Conservation (phyloP, 2,329 filamentous ascomycete genomes). For the Ophiocordyceps unilateralis region DNA sequence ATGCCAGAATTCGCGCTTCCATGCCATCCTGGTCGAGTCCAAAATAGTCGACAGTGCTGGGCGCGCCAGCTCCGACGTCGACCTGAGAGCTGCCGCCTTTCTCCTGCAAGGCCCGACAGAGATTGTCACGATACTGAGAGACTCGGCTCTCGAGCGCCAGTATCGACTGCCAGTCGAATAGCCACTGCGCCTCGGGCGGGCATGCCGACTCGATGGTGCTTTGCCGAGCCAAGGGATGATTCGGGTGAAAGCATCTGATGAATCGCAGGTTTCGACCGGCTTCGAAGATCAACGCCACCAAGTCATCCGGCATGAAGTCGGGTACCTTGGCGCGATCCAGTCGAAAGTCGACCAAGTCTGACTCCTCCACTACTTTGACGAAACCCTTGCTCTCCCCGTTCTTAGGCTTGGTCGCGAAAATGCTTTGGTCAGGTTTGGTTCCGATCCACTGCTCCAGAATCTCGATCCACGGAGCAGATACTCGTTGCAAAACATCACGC, state of each 20-base stretch:
- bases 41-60: slow-evolving; percentile 24
- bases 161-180: slow-evolving; percentile 56
- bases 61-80: slow-evolving; percentile 1
- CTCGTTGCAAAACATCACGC: slow-evolving; percentile 46
- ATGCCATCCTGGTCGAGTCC: slow-evolving; percentile 29
- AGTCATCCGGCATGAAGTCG: slow-evolving; percentile 51
- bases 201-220: slow-evolving; percentile 25
- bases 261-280: slow-evolving; percentile 62
- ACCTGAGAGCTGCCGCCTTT: slow-evolving; percentile 1
- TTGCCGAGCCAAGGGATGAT: slow-evolving; percentile 47
- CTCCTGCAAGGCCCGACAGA: slow-evolving; percentile 10
- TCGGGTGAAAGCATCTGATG: slow-evolving; percentile 50
- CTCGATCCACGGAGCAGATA: slow-evolving; percentile 49
- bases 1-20: slow-evolving; percentile 28
- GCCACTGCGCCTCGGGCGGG: slow-evolving; percentile 47
- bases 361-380: slow-evolving; percentile 37
- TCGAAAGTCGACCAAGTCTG: slow-evolving; percentile 44
- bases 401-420: slow-evolving; percentile 30
- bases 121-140: slow-evolving; percentile 13
- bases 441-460: slow-evolving; percentile 62
- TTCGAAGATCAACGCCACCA: slow-evolving; percentile 59
- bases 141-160: slow-evolving; percentile 45
- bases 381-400: slow-evolving; percentile 35
- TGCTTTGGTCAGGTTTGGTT: slow-evolving; percentile 38
- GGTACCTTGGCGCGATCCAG: slow-evolving; percentile 52